phyloP scores from a whole-genome alignment of 2,329 filamentous ascomycete species.

The Neospermospora avenae region DNA sequence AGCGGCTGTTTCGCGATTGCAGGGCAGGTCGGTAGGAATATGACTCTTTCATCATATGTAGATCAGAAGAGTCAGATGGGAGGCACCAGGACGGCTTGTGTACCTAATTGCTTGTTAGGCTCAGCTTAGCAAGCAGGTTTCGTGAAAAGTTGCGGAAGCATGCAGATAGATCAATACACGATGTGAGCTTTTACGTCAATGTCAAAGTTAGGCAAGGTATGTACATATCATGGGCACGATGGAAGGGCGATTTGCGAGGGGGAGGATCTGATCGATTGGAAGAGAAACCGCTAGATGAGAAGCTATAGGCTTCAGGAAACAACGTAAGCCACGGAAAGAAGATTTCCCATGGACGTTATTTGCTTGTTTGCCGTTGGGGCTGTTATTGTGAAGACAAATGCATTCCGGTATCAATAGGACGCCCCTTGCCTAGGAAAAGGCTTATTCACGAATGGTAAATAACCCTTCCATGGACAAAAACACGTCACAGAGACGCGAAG shows the following conservation, averaged over 20 bases:
- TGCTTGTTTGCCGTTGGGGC: conserved; percentile 29
- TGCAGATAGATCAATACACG: not conserved
- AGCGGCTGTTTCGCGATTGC: too few relatives aligned
- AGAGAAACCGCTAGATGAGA: conserved; percentile 24
- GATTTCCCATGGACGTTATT: conserved; percentile 24
- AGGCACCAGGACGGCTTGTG: too few relatives aligned
- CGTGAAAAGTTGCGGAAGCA: too few relatives aligned
- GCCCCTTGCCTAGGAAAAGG: conserved; percentile 31
- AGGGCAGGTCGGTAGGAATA: too few relatives aligned
- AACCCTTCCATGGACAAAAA: conserved; percentile 27
- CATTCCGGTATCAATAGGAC: conserved; percentile 32
- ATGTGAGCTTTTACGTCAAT: too few relatives aligned
- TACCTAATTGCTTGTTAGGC: too few relatives aligned
- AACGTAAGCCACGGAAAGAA: conserved; percentile 23
- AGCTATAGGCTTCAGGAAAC: conserved; percentile 11
- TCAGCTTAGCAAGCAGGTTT: too few relatives aligned
- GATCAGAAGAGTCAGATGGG: too few relatives aligned
- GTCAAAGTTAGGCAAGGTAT: not conserved
- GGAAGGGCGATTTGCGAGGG: conserved; percentile 29
- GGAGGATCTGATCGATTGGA: conserved; percentile 33
- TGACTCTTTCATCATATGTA: too few relatives aligned
- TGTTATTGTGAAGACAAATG: conserved; percentile 29
- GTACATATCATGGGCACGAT: not conserved
- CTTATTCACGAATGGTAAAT: conserved; percentile 14
- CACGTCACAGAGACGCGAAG: conserved; percentile 22